A percentile compares a stretch with the other conserved stretches of the same genome.
phyloP scores from a whole-genome alignment of 176 grass and related monocot species.

The bread wheat (Triticum aestivum) region IWGSC_CS_RefSeq_v2.1 NC_057806.1:432065381-432065880 shows the following conservation, averaged over 20 bases:
- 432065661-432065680: slow-evolving; percentile 21
- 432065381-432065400: slow-evolving; percentile 54
- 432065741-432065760: slow-evolving; percentile 42
- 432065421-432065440: slow-evolving; percentile 33
- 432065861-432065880: slow-evolving; percentile 29
- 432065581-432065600: slow-evolving; percentile 40
- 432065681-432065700: neutral
- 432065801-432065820: neutral
- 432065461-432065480: slow-evolving; percentile 46
- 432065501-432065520: slow-evolving; percentile 38
- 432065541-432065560: neutral
- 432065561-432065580: slow-evolving; percentile 39
- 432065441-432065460: slow-evolving; percentile 45
- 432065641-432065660: slow-evolving; percentile 41
- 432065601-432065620: slow-evolving; percentile 33
- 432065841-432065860: slow-evolving; percentile 7
- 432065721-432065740: slow-evolving; percentile 33
- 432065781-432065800: slow-evolving; percentile 23
- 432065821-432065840: slow-evolving; percentile 6
- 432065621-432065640: slow-evolving; percentile 24
- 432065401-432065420: neutral
- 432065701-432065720: neutral
- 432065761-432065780: neutral
- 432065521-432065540: neutral
- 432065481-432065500: slow-evolving; percentile 17